Evolutionary conservation across 2,329 filamentous ascomycete genomes (phyloP), one percentile per base, ranked within the genome.

Genomic region (Penicillium sp.): DNA sequence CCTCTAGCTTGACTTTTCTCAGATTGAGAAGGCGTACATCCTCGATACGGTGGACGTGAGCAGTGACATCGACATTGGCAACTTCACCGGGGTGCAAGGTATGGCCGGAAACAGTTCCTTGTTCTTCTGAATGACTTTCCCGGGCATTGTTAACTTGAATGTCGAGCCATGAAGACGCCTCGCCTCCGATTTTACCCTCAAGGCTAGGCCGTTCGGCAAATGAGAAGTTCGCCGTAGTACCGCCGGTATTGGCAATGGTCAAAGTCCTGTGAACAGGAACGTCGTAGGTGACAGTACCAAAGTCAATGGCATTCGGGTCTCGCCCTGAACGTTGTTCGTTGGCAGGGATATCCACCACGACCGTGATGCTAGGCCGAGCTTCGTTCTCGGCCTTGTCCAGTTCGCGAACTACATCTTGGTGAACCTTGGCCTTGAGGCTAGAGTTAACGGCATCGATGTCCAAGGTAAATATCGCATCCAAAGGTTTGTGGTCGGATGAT

Each of bases 401-500:
- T 60, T 95, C 87, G 45, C 86, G 80, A 1, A 87, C 90, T 10
- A 97, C 87, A 62, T 97, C 89, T 46, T 87, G 82, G 51, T 95
- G 86, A 0, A 97, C 76, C 52, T 82, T 85, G 1, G 88, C 81
- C 65, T 94, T 96, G 22, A 95, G 72, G 23, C 91, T 84, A 0
- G 89, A 86, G 0, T 94, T 82, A 1, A 95, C 87, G 0, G 87
- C 86, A 52, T 96, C 87, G 62, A 93, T 96, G 36, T 86, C 84
- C 6, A 98, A 70, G 0, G 80, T 85, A 62, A 97, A 97, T 0
- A 90, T 74, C 0, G 89, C 88, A 48, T 84, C 81, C 1, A 98
- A 72, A 0, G 93, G 94, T 65, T 98, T 98, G 69, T 98, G 93
- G 59, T 98, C 93, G 0, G 91, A 97, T 0, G 91, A 95, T 13